Evolutionary conservation across 2,329 filamentous ascomycete genomes (phyloP), one percentile per base, ranked within the genome.

Genomic region (Xylariaceae sp.): DNA sequence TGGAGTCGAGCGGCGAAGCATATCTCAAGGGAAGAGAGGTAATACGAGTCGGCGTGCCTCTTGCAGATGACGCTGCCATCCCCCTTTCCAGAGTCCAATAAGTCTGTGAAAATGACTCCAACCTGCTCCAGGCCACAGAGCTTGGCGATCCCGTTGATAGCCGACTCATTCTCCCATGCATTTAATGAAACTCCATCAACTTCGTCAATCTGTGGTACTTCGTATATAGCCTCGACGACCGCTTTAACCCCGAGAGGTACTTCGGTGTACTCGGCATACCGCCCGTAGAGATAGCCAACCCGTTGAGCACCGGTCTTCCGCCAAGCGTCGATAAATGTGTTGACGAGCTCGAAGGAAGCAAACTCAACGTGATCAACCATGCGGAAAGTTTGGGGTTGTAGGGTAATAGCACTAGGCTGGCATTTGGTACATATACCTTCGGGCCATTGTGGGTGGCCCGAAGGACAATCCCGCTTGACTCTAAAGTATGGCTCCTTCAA

Each of bases 341-440:
- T 91, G 67, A 98, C 91, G 29, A 98, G 85, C 51, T 87, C 82
- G 3, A 92, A 87, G 1, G 90, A 88, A 1, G 94, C 88, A 71
- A 99, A 98, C 74, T 99, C 96, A 62, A 99, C 95, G 73, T 99
- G 95, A 69, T 99, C 95, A 3, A 99, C 93, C 91, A 95, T 97
- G 48, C 95, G 91, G 74, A 94, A 99, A 17, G 89, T 83, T 74
- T 99, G 95, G 4, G 92, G 92, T 71, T 98, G 93, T 50, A 99
- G 79, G 9, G 92, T 96, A 71, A 99, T 99, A 53, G 95, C 94
- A 63, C 94, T 96, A 6, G 95, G 95, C 71, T 99, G 96, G 68
- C 95, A 99, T 74, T 98, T 99, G 56, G 91, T 96, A 78, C 95
- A 99, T 64, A 99, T 98, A 14, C 95, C 95, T 67, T 96, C 92